Conservation (phyloP, 2,329 filamentous ascomycete genomes). For the Sarocladium brachiariae region DNA sequence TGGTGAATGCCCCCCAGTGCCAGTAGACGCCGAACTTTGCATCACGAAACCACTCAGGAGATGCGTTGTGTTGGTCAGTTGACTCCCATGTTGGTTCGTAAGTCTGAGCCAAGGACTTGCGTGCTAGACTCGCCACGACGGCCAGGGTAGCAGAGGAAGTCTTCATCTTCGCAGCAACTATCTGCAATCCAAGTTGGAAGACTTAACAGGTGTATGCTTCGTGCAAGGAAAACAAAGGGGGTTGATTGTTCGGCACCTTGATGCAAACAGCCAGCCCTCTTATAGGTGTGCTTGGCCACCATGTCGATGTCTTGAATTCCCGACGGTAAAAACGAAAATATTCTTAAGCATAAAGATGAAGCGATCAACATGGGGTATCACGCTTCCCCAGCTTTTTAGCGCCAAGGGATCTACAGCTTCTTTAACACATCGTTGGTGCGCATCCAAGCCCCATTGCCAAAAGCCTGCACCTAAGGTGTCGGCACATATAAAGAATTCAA, state of each 20-base stretch:
- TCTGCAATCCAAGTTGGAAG: too few relatives aligned
- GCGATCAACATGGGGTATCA: neutral
- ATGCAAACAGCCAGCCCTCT: too few relatives aligned
- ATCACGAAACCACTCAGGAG: slow-evolving; percentile 14
- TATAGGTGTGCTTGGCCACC: too few relatives aligned
- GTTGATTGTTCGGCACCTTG: too few relatives aligned
- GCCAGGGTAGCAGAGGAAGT: neutral
- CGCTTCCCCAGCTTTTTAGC: slow-evolving; percentile 6
- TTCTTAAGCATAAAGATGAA: neutral
- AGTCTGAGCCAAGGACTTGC: neutral
- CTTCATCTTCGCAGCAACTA: too few relatives aligned
- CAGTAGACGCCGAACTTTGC: slow-evolving; percentile 15
- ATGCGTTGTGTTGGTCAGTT: slow-evolving; percentile 9
- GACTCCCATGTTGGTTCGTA: slow-evolving; percentile 13
- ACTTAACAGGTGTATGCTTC: too few relatives aligned
- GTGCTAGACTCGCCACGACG: neutral
- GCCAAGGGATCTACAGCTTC: neutral
- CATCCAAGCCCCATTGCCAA: neutral
- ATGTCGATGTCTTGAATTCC: neutral
- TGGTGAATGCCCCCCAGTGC: slow-evolving; percentile 15
- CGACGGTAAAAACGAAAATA: neutral
- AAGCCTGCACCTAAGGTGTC: neutral
- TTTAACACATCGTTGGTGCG: neutral
- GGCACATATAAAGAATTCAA: neutral
- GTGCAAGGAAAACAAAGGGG: too few relatives aligned